Percentiles rank a stretch among this genome's conserved stretches.
Evolutionary conservation across 257 asterid species (phyloP).

Genomic region (Penstemon eatonii): DNA sequence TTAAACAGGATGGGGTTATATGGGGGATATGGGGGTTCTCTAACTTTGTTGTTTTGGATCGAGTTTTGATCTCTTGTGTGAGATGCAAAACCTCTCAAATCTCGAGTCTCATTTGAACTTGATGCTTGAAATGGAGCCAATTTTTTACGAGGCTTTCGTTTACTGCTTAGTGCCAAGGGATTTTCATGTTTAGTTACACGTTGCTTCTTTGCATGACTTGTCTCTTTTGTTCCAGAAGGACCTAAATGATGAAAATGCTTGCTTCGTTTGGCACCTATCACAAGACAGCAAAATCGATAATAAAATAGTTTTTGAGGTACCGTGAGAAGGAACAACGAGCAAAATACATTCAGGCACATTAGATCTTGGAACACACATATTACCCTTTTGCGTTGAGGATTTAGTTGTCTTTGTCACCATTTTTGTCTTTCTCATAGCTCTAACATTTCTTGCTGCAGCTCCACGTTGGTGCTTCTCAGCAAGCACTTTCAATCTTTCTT

Average conservation of each 20-base stretch:
- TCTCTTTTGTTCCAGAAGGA: conserved; percentile 32
- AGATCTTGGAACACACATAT: background rate
- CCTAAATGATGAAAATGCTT: conserved; percentile 34
- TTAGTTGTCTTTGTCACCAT: conserved; percentile 26
- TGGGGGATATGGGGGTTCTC: conserved; percentile 25
- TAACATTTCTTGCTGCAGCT: conserved; percentile 61
- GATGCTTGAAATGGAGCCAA: conserved; percentile 22
- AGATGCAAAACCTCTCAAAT: conserved; percentile 28
- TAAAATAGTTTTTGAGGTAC: conserved; percentile 1
- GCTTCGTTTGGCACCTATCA: conserved; percentile 40
- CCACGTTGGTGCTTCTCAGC: conserved; percentile 79
- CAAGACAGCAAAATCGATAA: conserved; percentile 13
- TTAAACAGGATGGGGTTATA: no score
- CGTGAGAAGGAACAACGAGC: conserved; percentile 9
- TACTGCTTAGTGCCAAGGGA: conserved; percentile 30
- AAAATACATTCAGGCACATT: background rate
- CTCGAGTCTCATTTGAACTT: conserved; percentile 24
- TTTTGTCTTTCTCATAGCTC: conserved; percentile 50
- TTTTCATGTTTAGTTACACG: conserved; percentile 30
- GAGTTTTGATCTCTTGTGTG: conserved; percentile 30
- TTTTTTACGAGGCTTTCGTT: conserved; percentile 20
- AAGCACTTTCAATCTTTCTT: conserved; percentile 54
- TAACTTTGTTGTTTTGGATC: conserved; percentile 26
- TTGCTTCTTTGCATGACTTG: conserved; percentile 23
- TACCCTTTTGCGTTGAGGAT: conserved; percentile 41